Evolutionary conservation across 352 stramenopile species (phyloP).

Genomic region (Phytophthora macrochlamydospora): DNA sequence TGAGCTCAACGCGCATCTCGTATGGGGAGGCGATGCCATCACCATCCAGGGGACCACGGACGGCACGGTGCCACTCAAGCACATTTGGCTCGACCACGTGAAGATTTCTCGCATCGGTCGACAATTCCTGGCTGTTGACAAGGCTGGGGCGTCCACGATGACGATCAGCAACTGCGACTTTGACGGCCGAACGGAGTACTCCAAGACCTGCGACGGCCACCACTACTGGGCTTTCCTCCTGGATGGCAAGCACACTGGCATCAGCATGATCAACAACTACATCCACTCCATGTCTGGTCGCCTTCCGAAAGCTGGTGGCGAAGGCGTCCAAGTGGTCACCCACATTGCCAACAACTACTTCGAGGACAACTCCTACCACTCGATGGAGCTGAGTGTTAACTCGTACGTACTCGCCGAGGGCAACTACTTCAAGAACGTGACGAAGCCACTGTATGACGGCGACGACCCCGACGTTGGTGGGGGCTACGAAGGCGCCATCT

Average conservation of each 20-base stretch:
- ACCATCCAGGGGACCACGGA: conserved; percentile 28
- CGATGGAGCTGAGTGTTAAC: conserved; percentile 27
- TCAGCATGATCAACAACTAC: conserved; percentile 48
- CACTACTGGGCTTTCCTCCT: conserved; percentile 61
- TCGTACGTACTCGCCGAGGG: conserved; percentile 35
- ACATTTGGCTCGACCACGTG: conserved; percentile 59
- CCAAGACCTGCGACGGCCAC: conserved; percentile 45
- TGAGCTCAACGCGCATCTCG: conserved; percentile 50
- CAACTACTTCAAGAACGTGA: conserved; percentile 47
- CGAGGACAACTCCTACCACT: conserved; percentile 35
- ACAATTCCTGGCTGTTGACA: conserved; percentile 47
- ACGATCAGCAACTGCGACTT: conserved; percentile 63
- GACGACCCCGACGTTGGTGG: not conserved
- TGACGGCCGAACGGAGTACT: conserved; percentile 46
- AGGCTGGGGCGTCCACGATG: conserved; percentile 32
- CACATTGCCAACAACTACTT: conserved; percentile 45
- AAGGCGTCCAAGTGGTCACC: conserved; percentile 16
- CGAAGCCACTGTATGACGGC: conserved; percentile 18
- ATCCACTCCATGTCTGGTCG: conserved; percentile 38
- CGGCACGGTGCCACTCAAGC: conserved; percentile 23
- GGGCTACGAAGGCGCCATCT: conserved; percentile 15
- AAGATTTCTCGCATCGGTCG: conserved; percentile 39
- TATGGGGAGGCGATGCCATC: conserved; percentile 42
- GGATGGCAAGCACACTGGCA: conserved; percentile 32
- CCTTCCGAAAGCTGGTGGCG: conserved; percentile 31